These are phyloP conservation scores for Penicillium griseofulvum DNA, from an alignment of 2,329 filamentous ascomycete species.

Conservation along the genomic window DNA sequence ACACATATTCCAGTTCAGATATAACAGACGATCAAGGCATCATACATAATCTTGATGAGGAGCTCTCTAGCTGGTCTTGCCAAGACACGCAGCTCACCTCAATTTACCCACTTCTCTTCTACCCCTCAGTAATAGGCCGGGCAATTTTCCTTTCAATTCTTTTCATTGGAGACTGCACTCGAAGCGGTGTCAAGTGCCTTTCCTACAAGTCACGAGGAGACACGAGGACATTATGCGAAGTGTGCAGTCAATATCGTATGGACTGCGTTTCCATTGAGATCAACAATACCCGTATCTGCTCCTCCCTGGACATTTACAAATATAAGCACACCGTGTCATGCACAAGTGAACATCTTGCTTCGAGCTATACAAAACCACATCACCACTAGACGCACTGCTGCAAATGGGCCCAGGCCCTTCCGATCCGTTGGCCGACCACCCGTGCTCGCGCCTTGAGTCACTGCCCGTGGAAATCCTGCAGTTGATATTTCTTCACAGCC, in stretches of 20 bases:
- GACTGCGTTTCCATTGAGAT: conserved; percentile 9
- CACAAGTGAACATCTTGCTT: not conserved
- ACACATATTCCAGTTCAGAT: not conserved
- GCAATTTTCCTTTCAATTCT: not conserved
- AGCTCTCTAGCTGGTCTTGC: conserved; percentile 4
- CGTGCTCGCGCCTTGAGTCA: conserved; percentile 39
- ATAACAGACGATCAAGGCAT: not conserved
- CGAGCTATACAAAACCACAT: not conserved
- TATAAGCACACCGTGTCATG: not conserved
- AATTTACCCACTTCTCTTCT: conserved; percentile 14
- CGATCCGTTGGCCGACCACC: conserved; percentile 3
- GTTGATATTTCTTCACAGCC: conserved; percentile 50
- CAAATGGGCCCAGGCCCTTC: conserved; percentile 17
- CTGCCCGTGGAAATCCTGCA: conserved; percentile 52
- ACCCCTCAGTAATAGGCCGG: conserved; percentile 2
- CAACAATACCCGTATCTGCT: not conserved
- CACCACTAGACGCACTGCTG: not conserved
- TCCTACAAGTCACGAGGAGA: not conserved
- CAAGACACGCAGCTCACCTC: conserved; percentile 17
- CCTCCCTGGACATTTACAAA: not conserved
- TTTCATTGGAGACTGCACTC: not conserved
- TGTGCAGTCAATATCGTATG: not conserved
- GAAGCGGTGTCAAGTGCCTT: not conserved
- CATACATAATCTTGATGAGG: not conserved
- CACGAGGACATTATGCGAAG: not conserved